Evolutionary conservation across 208 protist genomes (phyloP).

Genomic region (Polymyxa betae): DNA sequence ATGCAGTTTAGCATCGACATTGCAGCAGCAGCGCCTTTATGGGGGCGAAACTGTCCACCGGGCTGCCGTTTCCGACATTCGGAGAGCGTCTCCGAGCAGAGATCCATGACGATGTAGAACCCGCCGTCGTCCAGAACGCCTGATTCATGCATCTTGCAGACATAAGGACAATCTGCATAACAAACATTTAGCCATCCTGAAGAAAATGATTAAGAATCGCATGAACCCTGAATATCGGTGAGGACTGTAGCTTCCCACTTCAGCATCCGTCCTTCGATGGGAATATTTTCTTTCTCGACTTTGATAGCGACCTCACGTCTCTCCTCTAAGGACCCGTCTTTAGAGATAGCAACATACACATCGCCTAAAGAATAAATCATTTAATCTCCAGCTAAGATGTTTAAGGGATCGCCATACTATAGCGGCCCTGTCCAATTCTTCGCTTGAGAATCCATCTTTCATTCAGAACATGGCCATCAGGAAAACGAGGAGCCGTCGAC

Average conservation of each 20-base stretch:
- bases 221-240: background rate
- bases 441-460: background rate
- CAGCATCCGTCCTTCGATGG: background rate
- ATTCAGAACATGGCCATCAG: slow-evolving; percentile 23
- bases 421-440: slow-evolving; percentile 27
- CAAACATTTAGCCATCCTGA: background rate
- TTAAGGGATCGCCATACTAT: background rate
- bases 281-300: slow-evolving; percentile 24
- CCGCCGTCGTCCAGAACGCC: background rate
- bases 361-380: background rate
- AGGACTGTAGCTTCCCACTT: slow-evolving; percentile 29
- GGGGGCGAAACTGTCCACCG: background rate
- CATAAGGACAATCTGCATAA: background rate
- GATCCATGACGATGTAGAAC: slow-evolving; percentile 19
- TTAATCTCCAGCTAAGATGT: background rate
- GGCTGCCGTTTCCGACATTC: slow-evolving; percentile 41
- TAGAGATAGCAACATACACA: background rate
- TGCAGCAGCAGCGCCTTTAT: background rate
- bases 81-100: slow-evolving; percentile 21
- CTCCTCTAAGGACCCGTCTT: background rate
- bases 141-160: background rate
- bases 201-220: background rate
- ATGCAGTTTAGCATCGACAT: slow-evolving; percentile 42
- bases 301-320: background rate
- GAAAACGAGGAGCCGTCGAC: background rate